phyloP scores from a whole-genome alignment of 2,329 filamentous ascomycete genomes.

The Xylaria hypoxylon region DNA sequence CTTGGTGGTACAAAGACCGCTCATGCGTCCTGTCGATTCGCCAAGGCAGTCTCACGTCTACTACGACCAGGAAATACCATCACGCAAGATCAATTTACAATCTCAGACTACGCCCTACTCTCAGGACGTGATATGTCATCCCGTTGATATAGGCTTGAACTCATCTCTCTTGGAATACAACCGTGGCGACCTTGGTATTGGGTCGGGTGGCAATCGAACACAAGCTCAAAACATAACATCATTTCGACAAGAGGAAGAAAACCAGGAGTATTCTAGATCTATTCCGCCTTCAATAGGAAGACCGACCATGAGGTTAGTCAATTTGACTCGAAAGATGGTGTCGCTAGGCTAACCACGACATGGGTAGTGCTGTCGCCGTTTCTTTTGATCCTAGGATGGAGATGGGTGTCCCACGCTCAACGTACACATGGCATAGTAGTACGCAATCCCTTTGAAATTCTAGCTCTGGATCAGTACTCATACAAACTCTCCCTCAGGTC shows the following conservation, averaged over 20 bases:
- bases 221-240: conserved; percentile 43
- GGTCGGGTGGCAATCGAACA: conserved; percentile 47
- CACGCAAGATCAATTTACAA: conserved; percentile 20
- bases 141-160: conserved; percentile 13
- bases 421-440: conserved; percentile 60
- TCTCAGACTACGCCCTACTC: conserved; percentile 32
- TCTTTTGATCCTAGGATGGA: conserved; percentile 63
- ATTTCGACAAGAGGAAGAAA: conserved; percentile 51
- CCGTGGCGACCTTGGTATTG: conserved; percentile 40
- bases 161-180: conserved; percentile 21
- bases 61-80: conserved; percentile 30
- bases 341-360: conserved; percentile 29
- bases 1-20: conserved; percentile 42
- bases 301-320: conserved; percentile 54
- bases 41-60: conserved; percentile 37
- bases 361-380: conserved; percentile 60
- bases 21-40: conserved; percentile 43
- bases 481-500: conserved; percentile 21
- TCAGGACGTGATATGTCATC: conserved; percentile 41
- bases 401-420: conserved; percentile 62
- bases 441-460: conserved; percentile 42
- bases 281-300: conserved; percentile 37
- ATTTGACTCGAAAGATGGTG: conserved; percentile 4
- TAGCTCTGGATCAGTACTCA: conserved; percentile 18
- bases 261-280: conserved; percentile 46